These are phyloP conservation scores for Skeletonema grethae DNA, from an alignment of 108 stramenopile species.

Conservation along the genomic window DNA sequence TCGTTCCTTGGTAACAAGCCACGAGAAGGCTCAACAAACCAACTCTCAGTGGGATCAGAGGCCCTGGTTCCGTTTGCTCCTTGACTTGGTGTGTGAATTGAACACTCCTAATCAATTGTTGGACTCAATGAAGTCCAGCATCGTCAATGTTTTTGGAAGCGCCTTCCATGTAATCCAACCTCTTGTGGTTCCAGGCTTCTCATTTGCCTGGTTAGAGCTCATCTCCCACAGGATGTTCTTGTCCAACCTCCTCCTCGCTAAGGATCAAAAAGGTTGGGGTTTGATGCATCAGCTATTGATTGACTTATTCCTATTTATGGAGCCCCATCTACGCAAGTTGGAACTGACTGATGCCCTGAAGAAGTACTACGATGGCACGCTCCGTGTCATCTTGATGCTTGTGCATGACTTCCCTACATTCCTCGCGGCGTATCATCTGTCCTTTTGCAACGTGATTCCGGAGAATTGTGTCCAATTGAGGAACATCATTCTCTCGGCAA, in stretches of 20 bases:
- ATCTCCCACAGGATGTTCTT: slow-evolving; percentile 96
- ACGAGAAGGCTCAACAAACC: slow-evolving; percentile 55
- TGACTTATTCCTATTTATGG: slow-evolving; percentile 93
- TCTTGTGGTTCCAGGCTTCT: slow-evolving; percentile 91
- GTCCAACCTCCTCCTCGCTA: slow-evolving; percentile 88
- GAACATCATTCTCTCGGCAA: slow-evolving; percentile 96
- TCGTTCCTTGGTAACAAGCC: slow-evolving; percentile 82
- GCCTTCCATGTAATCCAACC: slow-evolving; percentile 96
- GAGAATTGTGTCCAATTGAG: slow-evolving; percentile 97
- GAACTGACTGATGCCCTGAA: slow-evolving; percentile 88
- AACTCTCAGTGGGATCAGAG: slow-evolving; percentile 87
- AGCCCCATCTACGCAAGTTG: slow-evolving; percentile 85
- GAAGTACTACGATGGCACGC: slow-evolving; percentile 95
- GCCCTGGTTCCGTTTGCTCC: slow-evolving; percentile 96
- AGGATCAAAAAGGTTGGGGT: slow-evolving; percentile 93
- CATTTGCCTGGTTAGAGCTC: slow-evolving; percentile 98
- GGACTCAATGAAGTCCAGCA: slow-evolving; percentile 71
- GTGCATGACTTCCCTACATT: slow-evolving; percentile 99
- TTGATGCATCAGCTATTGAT: slow-evolving; percentile 95
- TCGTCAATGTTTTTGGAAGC: slow-evolving; percentile 90
- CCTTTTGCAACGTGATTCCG: slow-evolving; percentile 98
- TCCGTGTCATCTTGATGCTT: slow-evolving; percentile 95
- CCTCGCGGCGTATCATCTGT: slow-evolving; percentile 93
- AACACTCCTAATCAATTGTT: slow-evolving; percentile 83
- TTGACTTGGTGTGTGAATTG: slow-evolving; percentile 93